Conservation (phyloP, 2,329 filamentous ascomycete species). For the Ramichloridium luteum region DNA sequence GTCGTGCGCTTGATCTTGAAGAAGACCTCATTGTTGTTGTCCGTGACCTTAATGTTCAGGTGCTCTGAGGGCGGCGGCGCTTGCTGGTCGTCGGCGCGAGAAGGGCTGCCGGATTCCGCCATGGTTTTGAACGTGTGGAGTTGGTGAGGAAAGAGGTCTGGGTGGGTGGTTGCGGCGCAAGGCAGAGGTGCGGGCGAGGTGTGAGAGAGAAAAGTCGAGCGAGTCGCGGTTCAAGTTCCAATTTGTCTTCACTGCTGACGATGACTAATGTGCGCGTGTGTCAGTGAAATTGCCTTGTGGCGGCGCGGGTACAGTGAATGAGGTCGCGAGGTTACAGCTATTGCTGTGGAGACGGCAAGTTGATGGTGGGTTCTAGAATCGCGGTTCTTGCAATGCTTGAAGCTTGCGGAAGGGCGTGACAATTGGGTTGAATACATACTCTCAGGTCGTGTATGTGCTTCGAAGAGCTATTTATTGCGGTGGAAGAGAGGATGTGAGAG, state of each 20-base stretch:
- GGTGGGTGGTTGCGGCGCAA: constrained; percentile 4
- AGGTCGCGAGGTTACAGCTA: constrained; percentile 1
- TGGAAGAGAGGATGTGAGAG: too few species aligned
- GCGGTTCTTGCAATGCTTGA: too few species aligned
- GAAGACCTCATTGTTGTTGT: constrained; percentile 99
- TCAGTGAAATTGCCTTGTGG: constrained; percentile 1
- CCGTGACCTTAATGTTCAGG: constrained; percentile 97
- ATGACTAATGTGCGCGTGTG: constrained; percentile 4
- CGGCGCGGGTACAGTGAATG: constrained; percentile 3
- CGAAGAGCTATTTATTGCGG: too few species aligned
- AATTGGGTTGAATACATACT: too few species aligned
- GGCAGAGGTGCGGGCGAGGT: constrained; percentile 4
- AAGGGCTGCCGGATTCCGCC: constrained; percentile 31
- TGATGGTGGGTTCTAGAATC: too few species aligned
- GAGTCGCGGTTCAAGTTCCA: constrained; percentile 3
- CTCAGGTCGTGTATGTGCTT: too few species aligned
- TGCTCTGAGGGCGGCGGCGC: constrained; percentile 52
- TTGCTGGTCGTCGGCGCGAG: constrained; percentile 24
- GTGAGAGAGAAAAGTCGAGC: constrained; percentile 4
- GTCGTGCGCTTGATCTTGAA: constrained; percentile 99
- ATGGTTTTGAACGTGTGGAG: constrained; percentile 37
- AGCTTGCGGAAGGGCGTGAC: too few species aligned
- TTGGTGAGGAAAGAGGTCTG: constrained; percentile 17
- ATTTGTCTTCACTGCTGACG: constrained; percentile 1
- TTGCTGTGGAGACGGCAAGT: background rate